Evolutionary conservation across 2,329 filamentous ascomycete species (phyloP), one percentile per base, ranked within the genome.

Genomic region (Colletotrichum chrysophilum): DNA sequence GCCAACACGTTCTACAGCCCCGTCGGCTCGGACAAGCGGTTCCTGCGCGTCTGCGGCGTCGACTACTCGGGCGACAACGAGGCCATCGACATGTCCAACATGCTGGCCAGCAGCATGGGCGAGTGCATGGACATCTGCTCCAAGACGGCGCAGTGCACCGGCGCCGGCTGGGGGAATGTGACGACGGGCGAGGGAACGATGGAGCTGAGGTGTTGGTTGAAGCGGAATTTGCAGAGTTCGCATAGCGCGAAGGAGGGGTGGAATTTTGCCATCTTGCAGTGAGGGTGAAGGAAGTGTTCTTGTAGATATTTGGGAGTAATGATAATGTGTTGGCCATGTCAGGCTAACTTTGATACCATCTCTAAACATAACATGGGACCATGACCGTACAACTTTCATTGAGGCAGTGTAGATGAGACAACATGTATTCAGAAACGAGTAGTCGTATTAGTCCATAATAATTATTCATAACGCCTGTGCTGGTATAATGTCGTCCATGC

Each of bases 61-160:
- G 88, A 89, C 79, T 88, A 86, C 78, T 84, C 80, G 75, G 83
- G 84, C n/a, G 75, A 73, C 3, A 79, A 76, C 21, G 79, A 80
- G n/a, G 84, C 85, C 32, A 78, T 79, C 18, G 84, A 86, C 73
- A 79, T 86, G 48, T 82, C 77, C 18, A 81, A 80, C 62, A 82
- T 86, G 26, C 81, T 80, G 73, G 86, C 85, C 3, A 79, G 81
- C 65, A 87, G 78, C 71, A 83, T 87, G 80, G 81, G 85, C 70
- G 85, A 85, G 28, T 89, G 87, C 79, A 87, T 88, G 78, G 82
- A 84, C 62, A 84, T 84, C 43, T 89, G 87, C 76, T 86, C 86
- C 0, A 83, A 82, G 7, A 84, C 82, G 12, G 65, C 78, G 4
- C 82, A 81, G 21, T 89, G 87, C 76, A 84, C 84, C 1, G 87